Evolutionary conservation across 495 filamentous ascomycete species (phyloP).

Genomic region (Aspergillus baeticus): DNA sequence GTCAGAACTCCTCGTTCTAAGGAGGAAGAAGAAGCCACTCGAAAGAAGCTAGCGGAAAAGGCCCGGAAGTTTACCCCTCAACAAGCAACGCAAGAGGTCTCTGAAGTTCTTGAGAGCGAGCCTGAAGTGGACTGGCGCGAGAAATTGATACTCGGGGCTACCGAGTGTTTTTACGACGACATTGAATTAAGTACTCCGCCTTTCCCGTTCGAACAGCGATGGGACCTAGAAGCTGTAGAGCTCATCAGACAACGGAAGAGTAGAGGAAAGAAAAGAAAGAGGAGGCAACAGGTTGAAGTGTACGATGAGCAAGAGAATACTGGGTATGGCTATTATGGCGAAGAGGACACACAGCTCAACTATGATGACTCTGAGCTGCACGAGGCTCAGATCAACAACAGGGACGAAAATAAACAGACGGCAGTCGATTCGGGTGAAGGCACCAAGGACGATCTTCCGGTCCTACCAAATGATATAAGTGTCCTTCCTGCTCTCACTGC

Average conservation of each 20-base stretch:
- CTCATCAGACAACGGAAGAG: constrained; percentile 39
- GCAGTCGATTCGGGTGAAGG: constrained; percentile 14
- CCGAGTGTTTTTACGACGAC: constrained; percentile 79
- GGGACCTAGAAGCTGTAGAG: constrained; percentile 72
- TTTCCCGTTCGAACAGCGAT: constrained; percentile 87
- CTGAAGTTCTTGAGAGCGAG: constrained; percentile 23
- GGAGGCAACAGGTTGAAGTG: constrained; percentile 51
- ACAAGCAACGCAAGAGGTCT: constrained; percentile 17
- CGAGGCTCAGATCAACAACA: constrained; percentile 12
- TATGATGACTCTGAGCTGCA: constrained; percentile 48
- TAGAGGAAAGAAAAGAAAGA: constrained; percentile 54
- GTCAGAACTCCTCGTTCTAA: constrained; percentile 65
- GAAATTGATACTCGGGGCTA: constrained; percentile 69
- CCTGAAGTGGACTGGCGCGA: constrained; percentile 61
- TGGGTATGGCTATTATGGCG: constrained; percentile 22
- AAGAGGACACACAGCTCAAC: constrained; percentile 45
- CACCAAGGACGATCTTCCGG: constrained; percentile 53
- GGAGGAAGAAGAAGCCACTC: constrained; percentile 61
- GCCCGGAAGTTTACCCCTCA: constrained; percentile 25
- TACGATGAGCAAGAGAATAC: constrained; percentile 36
- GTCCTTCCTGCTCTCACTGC: constrained; percentile 53
- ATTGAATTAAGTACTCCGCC: constrained; percentile 73
- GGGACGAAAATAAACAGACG: constrained; percentile 5
- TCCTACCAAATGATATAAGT: constrained; percentile 61
- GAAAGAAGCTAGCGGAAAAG: constrained; percentile 50